Evolutionary conservation across 441 rosid species (phyloP).

Genomic region (Sinapis alba): DNA sequence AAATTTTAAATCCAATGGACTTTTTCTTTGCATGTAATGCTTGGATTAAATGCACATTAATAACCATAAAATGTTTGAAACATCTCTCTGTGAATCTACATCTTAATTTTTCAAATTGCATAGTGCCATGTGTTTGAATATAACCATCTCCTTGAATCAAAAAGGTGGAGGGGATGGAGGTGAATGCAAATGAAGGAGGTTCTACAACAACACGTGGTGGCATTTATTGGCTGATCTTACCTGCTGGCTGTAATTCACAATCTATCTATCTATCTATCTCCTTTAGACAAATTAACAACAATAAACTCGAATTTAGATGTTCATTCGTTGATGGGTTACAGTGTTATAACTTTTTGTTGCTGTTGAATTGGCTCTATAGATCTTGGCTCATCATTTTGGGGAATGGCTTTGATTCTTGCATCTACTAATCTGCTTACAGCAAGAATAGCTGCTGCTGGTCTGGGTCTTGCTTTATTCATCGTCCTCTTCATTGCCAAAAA

Average conservation of each 20-base stretch:
- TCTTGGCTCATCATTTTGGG: conserved; percentile 97
- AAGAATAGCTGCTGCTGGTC: conserved; percentile 88
- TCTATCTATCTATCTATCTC: neutral
- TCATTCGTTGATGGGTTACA: neutral
- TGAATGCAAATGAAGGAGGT: conserved; percentile 92
- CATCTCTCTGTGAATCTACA: neutral
- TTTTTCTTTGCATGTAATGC: too few species aligned
- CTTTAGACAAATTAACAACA: neutral
- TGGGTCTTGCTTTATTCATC: conserved; percentile 68
- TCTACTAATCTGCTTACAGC: conserved; percentile 81
- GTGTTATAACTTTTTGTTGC: neutral
- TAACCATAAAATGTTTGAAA: neutral
- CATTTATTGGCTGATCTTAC: conserved; percentile 82
- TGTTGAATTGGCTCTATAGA: conserved; percentile 46
- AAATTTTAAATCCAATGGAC: neutral
- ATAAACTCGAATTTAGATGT: neutral
- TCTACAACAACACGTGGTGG: conserved; percentile 87
- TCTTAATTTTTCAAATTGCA: neutral
- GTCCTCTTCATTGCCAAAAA: conserved; percentile 86
- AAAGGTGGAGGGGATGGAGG: conserved; percentile 91
- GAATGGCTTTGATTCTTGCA: conserved; percentile 90
- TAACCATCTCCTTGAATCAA: conserved; percentile 10
- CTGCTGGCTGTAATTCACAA: conserved; percentile 87
- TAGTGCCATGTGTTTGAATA: neutral
- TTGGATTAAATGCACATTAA: too few species aligned